A percentile compares a stretch with the other conserved stretches of the same genome.
Conservation (phyloP, 106 monocot genomes). For the Dioscorea alata region DNA sequence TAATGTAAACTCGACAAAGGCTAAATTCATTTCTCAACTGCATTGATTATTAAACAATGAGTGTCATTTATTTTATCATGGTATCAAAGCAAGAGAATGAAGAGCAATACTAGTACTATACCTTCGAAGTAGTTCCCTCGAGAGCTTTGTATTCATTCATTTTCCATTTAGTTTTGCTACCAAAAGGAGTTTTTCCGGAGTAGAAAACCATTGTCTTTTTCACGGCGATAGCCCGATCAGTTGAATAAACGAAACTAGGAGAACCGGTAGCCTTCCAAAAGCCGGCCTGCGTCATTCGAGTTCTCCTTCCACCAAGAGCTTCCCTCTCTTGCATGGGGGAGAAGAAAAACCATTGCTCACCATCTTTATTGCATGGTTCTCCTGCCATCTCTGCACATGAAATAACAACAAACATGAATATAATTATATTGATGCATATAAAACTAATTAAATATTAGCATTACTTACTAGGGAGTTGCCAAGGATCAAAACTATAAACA, state of each 20-base stretch:
- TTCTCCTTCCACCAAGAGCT: constrained; percentile 58
- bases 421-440: no score
- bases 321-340: constrained; percentile 63
- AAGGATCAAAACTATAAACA: constrained; percentile 50
- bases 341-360: constrained; percentile 90
- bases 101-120: no score
- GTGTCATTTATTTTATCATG: no score
- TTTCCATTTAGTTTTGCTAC: constrained; percentile 71
- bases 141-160: constrained; percentile 69
- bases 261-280: constrained; percentile 92
- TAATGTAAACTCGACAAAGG: constrained; percentile 63
- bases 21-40: constrained; percentile 62
- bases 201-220: constrained; percentile 89
- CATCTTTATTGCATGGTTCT: constrained; percentile 13
- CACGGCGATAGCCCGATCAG: constrained; percentile 25
- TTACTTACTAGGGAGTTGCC: constrained; percentile 51
- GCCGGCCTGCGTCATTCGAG: constrained; percentile 54
- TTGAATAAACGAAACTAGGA: constrained; percentile 26
- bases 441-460: neutral
- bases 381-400: constrained; percentile 26
- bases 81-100: neutral
- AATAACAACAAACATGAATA: neutral
- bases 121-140: constrained; percentile 5
- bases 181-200: constrained; percentile 42
- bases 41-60: neutral